Evolutionary conservation across 495 filamentous ascomycete species (phyloP).

Genomic region (Hypomontagnella submonticulosa): DNA sequence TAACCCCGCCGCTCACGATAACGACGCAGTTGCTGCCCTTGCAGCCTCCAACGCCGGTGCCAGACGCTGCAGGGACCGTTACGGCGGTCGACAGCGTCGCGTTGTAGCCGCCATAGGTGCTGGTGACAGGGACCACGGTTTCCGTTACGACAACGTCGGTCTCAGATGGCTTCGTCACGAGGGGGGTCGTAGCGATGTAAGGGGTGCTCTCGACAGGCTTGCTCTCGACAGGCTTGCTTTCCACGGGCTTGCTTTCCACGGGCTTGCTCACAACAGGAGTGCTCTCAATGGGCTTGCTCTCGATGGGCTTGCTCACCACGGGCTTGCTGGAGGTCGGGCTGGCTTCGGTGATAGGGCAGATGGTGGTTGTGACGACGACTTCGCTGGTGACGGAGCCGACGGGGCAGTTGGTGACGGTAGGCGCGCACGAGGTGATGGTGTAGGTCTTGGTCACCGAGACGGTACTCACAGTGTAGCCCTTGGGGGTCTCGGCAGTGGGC

Average conservation of each 20-base stretch:
- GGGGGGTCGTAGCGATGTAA: constrained; percentile 4
- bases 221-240: constrained; percentile 3
- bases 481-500: constrained; percentile 18
- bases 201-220: constrained; percentile 5
- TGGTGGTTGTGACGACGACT: constrained; percentile 46
- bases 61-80: neutral
- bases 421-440: constrained; percentile 69
- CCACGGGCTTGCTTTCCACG: neutral
- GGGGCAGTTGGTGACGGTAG: constrained; percentile 67
- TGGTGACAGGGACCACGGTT: constrained; percentile 34
- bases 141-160: constrained; percentile 34
- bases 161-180: constrained; percentile 13
- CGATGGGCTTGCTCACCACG: constrained; percentile 1
- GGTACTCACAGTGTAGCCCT: constrained; percentile 32
- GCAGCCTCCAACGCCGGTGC: constrained; percentile 13
- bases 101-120: constrained; percentile 32
- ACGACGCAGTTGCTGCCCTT: constrained; percentile 28
- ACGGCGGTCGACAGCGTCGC: constrained; percentile 31
- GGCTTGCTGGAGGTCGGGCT: constrained; percentile 13
- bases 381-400: constrained; percentile 46
- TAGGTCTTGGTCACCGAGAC: constrained; percentile 46
- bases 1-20: constrained; percentile 43
- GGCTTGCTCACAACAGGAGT: neutral
- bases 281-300: constrained; percentile 21
- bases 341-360: constrained; percentile 45